A percentile compares a stretch with the other conserved stretches of the same genome.
Evolutionary conservation across 768 basidiomycete genomes (phyloP).

Genomic region (Boletus sp.): DNA sequence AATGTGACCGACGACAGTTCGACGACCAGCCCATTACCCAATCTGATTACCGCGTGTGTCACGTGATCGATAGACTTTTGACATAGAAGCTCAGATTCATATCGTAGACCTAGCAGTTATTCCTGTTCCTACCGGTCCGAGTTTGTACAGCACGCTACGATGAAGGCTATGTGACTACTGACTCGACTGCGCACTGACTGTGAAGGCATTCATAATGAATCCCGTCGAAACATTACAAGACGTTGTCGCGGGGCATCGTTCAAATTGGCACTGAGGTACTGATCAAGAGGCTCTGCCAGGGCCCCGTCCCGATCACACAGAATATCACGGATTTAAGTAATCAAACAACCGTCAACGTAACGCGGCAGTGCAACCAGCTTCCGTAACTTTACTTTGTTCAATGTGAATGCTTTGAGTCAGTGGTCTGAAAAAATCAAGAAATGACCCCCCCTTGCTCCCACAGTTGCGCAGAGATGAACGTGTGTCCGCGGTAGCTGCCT

Average conservation of each 20-base stretch:
- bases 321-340: background rate
- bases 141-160: background rate
- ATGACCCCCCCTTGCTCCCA: background rate
- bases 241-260: background rate
- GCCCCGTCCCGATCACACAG: background rate
- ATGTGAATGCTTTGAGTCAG: background rate
- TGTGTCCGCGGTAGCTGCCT: background rate
- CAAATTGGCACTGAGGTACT: background rate
- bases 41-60: background rate
- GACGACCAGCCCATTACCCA: background rate
- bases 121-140: background rate
- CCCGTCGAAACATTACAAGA: background rate
- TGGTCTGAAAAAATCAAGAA: background rate
- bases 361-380: background rate
- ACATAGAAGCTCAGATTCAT: too few species aligned
- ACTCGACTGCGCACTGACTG: background rate
- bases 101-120: background rate
- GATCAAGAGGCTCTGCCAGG: background rate
- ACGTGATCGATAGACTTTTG: constrained; percentile 2
- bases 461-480: background rate
- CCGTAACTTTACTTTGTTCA: too few species aligned
- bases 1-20: too few species aligned
- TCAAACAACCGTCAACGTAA: background rate
- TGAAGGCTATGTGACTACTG: background rate
- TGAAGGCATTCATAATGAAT: background rate